A percentile compares a stretch with the other conserved stretches of the same genome.
These are phyloP conservation scores for Erysiphe pulchra DNA, from an alignment of 2,329 filamentous ascomycete species.

Conservation along the genomic window DNA sequence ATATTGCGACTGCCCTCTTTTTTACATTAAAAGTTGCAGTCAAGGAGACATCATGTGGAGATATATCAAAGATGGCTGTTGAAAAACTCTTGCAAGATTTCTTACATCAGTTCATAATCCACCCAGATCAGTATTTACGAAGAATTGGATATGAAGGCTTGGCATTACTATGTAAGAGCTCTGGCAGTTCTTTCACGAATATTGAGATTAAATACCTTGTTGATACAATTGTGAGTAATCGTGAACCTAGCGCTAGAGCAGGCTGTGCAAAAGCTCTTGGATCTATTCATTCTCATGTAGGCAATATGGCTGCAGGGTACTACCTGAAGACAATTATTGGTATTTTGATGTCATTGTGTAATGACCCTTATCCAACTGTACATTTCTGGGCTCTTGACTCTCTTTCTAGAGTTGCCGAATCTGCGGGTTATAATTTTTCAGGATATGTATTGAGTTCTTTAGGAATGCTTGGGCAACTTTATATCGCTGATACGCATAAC, in stretches of 20 bases:
- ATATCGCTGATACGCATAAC: slow-evolving; percentile 77
- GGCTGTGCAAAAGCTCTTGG: slow-evolving; percentile 87
- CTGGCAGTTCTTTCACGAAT: slow-evolving; percentile 73
- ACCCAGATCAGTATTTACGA: slow-evolving; percentile 67
- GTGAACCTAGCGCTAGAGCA: slow-evolving; percentile 77
- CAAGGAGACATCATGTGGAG: slow-evolving; percentile 56
- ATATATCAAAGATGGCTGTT: slow-evolving; percentile 47
- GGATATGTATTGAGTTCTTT: slow-evolving; percentile 73
- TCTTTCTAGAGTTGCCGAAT: slow-evolving; percentile 64
- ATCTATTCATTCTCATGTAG: slow-evolving; percentile 81
- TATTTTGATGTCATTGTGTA: slow-evolving; percentile 91
- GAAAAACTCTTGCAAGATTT: slow-evolving; percentile 67
- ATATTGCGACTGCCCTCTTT: slow-evolving; percentile 60
- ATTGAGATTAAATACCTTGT: slow-evolving; percentile 75
- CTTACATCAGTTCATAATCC: slow-evolving; percentile 44
- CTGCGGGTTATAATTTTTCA: slow-evolving; percentile 77
- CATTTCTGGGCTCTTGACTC: slow-evolving; percentile 94
- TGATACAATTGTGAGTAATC: slow-evolving; percentile 80
- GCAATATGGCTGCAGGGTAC: slow-evolving; percentile 89
- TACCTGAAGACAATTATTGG: slow-evolving; percentile 95
- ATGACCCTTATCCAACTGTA: slow-evolving; percentile 80
- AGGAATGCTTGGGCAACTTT: slow-evolving; percentile 82
- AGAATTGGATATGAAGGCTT: slow-evolving; percentile 65
- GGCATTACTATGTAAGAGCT: slow-evolving; percentile 49
- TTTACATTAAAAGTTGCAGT: slow-evolving; percentile 61